phyloP scores from a whole-genome alignment of 306 rosid species.

The Casuarina cunninghamiana region DNA sequence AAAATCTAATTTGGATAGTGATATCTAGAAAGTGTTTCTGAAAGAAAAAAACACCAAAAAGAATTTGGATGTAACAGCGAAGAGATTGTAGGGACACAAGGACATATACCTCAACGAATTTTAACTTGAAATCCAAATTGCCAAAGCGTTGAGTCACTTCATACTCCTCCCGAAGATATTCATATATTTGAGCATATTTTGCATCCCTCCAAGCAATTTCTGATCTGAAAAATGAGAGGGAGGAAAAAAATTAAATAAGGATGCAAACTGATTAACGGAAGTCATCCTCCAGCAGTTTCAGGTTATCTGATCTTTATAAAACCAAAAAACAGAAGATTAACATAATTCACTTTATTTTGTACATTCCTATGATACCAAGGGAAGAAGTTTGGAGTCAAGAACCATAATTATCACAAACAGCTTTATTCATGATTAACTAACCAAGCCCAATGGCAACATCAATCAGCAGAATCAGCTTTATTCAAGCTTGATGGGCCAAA shows the following conservation, averaged over 20 bases:
- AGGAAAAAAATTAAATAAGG: slow-evolving; percentile 9
- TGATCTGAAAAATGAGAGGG: slow-evolving; percentile 53
- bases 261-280: slow-evolving; percentile 18
- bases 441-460: background rate
- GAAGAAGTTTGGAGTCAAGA: slow-evolving; percentile 8
- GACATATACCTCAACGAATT: slow-evolving; percentile 75
- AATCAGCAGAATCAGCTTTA: slow-evolving; percentile 6
- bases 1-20: no score
- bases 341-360: background rate
- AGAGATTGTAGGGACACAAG: background rate
- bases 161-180: slow-evolving; percentile 84
- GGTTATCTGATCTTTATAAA: background rate
- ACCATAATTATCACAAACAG: background rate
- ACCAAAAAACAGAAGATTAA: background rate
- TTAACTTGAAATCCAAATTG: slow-evolving; percentile 86
- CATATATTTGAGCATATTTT: slow-evolving; percentile 83
- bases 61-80: no score
- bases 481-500: background rate
- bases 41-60: no score
- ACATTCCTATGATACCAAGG: slow-evolving; percentile 11
- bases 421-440: background rate
- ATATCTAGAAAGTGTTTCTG: no score
- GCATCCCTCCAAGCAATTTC: slow-evolving; percentile 99
- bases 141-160: slow-evolving; percentile 95
- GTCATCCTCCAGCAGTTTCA: background rate